Evolutionary conservation across 78 protist genomes (phyloP).

Genomic region (Tieghemostelium lacteum): DNA sequence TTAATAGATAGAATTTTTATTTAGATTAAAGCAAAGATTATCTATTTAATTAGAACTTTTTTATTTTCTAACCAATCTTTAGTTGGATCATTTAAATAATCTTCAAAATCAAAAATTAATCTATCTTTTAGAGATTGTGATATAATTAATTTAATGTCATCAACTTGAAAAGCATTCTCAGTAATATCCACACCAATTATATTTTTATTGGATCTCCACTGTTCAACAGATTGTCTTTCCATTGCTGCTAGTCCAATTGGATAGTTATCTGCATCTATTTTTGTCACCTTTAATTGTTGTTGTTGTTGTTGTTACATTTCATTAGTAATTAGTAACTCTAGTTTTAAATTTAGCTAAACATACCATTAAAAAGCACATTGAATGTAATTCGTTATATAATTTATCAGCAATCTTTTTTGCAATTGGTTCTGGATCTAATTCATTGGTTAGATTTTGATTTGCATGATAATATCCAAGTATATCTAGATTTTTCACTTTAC

Average conservation of each 20-base stretch:
- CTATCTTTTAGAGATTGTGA: constrained; percentile 6
- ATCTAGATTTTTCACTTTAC: constrained; percentile 50
- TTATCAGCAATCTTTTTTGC: constrained; percentile 46
- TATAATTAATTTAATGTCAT: constrained; percentile 6
- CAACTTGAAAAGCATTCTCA: not conserved
- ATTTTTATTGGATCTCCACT: constrained; percentile 36
- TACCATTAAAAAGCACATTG: constrained; percentile 51
- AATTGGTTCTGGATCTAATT: constrained; percentile 58
- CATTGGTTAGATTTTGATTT: constrained; percentile 29
- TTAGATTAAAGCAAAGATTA: too few relatives aligned
- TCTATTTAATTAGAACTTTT: too few relatives aligned
- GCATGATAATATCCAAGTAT: constrained; percentile 66
- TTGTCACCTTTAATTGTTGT: not conserved
- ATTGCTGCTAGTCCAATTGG: constrained; percentile 28
- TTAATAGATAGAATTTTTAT: too few relatives aligned
- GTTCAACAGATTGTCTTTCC: not conserved
- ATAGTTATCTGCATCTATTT: constrained; percentile 14
- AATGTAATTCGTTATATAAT: constrained; percentile 37
- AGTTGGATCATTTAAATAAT: constrained; percentile 64
- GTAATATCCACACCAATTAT: constrained; percentile 5
- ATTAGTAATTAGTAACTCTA: not conserved
- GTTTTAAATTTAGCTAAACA: not conserved
- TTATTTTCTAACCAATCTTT: constrained; percentile 50
- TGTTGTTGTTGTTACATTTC: not conserved
- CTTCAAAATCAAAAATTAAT: constrained; percentile 51